Conservation (phyloP, 371 early-diverging fungal species). For the Catenaria anguillulae region DNA sequence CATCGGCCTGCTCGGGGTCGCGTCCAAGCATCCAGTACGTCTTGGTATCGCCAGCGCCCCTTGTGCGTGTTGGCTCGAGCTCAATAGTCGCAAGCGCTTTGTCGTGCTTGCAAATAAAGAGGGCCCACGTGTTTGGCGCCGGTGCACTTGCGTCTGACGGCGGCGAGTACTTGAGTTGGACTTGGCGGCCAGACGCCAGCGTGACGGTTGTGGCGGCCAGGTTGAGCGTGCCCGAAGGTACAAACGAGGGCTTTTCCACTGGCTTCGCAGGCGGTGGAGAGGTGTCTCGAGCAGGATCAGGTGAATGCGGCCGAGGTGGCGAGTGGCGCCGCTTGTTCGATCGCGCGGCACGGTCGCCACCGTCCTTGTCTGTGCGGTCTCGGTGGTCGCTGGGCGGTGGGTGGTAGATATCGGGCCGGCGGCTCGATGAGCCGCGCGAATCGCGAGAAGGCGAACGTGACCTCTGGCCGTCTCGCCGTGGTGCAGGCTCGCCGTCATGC, state of each 20-base stretch:
- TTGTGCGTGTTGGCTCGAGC: constrained; percentile 33
- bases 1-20: constrained; percentile 79
- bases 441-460: no score
- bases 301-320: no score
- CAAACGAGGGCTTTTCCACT: constrained; percentile 49
- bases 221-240: constrained; percentile 64
- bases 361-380: no score
- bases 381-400: no score
- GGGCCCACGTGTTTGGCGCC: constrained; percentile 34
- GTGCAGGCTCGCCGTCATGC: no score
- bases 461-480: no score
- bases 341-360: no score
- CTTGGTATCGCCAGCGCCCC: constrained; percentile 47
- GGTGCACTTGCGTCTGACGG: constrained; percentile 76
- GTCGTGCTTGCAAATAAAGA: constrained; percentile 60
- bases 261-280: no score
- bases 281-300: no score
- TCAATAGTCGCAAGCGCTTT: constrained; percentile 51
- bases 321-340: no score
- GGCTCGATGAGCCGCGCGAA: no score
- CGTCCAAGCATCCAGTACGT: constrained; percentile 79
- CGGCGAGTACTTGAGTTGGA: constrained; percentile 71
- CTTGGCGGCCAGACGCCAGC: constrained; percentile 24
- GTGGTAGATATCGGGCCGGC: no score
- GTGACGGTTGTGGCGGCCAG: constrained; percentile 57